Base-by-base conservation (phyloP, 2,329 filamentous ascomycete genomes). In the Scedosporium minutisporum region DNA sequence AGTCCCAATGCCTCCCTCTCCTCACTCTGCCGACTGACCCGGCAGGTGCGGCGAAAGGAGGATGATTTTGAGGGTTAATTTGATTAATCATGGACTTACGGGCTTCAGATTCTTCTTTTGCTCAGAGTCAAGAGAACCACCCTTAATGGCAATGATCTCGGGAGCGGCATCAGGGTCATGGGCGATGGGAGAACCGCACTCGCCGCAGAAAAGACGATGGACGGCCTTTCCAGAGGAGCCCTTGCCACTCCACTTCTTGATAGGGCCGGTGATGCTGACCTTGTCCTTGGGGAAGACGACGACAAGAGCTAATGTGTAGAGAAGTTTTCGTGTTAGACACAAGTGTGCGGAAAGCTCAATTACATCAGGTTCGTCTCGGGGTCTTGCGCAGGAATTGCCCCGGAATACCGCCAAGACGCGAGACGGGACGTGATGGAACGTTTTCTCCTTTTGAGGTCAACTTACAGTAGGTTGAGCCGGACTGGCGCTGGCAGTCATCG, bases 101-200 rank as follows among this genome's bases (percentile, higher is more conserved):
- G 86, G 86, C 80, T 88, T 87, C 67, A 89, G 76, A 44, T 72
- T 81, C 81, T 87, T 85, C 84, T 88, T 88, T 69, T 87, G 80
- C 71, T 87, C 84, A 1, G 74, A 74, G 68, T 84, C 82, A 60
- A 89, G 77, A 23, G 84, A 85, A 64, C 86, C 86, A 41, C 80
- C 86, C 82, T 89, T 89, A 71, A 88, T 74, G 65, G 85, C 86
- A 68, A 88, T 88, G 75, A 89, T 88, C 66, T 82, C 80, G 42
- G 85, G 86, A n/a, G 85, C 85, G n/a, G 82, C 82, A 64, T 88
- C 85, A 27, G 86, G 86, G 74, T 88, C 86, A 73, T 89, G 86
- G 64, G 86, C 86, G 68, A 89, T 87, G 65, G 86, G 86, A 16
- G 84, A 87, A 66, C 86, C 86, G 74, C 86, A 89, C 70, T 88